Evolutionary conservation across 495 filamentous ascomycete genomes (phyloP).

Genomic region (Penicillium diatomitis): DNA sequence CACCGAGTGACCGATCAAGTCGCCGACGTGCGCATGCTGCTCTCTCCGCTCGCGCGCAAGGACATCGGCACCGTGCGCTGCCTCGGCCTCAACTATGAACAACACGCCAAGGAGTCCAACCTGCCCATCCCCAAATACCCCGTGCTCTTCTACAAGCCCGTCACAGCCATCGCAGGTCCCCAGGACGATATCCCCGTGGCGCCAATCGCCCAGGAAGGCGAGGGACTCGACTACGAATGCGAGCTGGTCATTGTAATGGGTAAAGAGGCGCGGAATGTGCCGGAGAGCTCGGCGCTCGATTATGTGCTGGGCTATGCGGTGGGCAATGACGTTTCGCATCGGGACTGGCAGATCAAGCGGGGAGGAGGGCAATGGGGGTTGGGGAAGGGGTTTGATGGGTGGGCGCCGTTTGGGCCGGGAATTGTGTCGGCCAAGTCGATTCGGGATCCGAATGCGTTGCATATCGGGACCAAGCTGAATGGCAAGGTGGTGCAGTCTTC

Average conservation of each 20-base stretch:
- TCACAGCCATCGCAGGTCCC: slow-evolving; percentile 62
- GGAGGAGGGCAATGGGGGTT: slow-evolving; percentile 75
- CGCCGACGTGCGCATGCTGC: slow-evolving; percentile 54
- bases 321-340: slow-evolving; percentile 77
- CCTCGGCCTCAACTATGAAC: slow-evolving; percentile 72
- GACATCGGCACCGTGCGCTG: slow-evolving; percentile 71
- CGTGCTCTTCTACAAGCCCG: slow-evolving; percentile 76
- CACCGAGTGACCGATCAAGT: slow-evolving; percentile 62
- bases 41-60: slow-evolving; percentile 57
- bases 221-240: slow-evolving; percentile 75
- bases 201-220: slow-evolving; percentile 45
- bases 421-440: slow-evolving; percentile 63
- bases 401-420: slow-evolving; percentile 80
- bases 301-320: slow-evolving; percentile 75
- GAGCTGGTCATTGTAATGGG: slow-evolving; percentile 76
- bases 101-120: slow-evolving; percentile 70
- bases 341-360: slow-evolving; percentile 72
- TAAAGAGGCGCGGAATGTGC: slow-evolving; percentile 56
- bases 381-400: slow-evolving; percentile 82
- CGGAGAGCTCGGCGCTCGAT: slow-evolving; percentile 56
- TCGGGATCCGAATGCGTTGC: slow-evolving; percentile 56
- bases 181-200: slow-evolving; percentile 59
- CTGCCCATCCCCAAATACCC: slow-evolving; percentile 70
- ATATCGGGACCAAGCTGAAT: slow-evolving; percentile 62
- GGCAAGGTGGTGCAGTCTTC: slow-evolving; percentile 64